Evolutionary conservation across 2,329 filamentous ascomycete species (phyloP), one percentile per base, ranked within the genome.

Genomic region (Lachnum nothofagi): DNA sequence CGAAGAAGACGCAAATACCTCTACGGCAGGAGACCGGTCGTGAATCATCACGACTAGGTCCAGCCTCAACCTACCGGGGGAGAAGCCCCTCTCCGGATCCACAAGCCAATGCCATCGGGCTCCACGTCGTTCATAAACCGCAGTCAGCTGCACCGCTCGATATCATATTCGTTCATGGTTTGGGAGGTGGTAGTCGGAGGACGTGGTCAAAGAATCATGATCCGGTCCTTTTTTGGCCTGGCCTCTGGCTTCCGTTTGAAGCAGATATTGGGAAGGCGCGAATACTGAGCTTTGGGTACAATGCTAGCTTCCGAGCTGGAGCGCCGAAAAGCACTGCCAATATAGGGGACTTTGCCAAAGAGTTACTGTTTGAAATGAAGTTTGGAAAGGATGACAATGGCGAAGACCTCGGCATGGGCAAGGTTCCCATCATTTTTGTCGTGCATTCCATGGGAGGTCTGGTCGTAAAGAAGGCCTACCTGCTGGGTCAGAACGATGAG

Each of bases 91-190:
- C 29, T 23, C 14, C 29, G 16, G 35, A 42, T 22, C 27, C 19
- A 24, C 14, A 12, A 4, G 14, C 27, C 9, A 56, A 55, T 49
- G 48, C 58, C 10, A 34, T 57, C 2, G 60, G 60, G 8, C 48
- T 62, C 3, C 53, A 22, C 31, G 38, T 58, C 12, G 10, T 61
- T 1, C 49, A 58, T 17, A 17, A 37, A 3, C 60, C 57, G 16
- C 25, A 44, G 0, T 25, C 8, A 8, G 37, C 27, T 3, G 49
- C 49, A 2, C 16, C 39, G 3, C 20, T 59, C 12, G 63, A 67
- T 41, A 52, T 65, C 6, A 61, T 72, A 14, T 72, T 72, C 46
- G 59, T 72, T 2, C 70, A 73, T 53, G 69, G 70, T 0, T 61
- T 72, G 2, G 67, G 67, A 7, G 70, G 69, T 2, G 62, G 61